Evolutionary conservation across 2,329 filamentous ascomycete species (phyloP), one percentile per base, ranked within the genome.

Genomic region (Ophiosphaerella korrae): DNA sequence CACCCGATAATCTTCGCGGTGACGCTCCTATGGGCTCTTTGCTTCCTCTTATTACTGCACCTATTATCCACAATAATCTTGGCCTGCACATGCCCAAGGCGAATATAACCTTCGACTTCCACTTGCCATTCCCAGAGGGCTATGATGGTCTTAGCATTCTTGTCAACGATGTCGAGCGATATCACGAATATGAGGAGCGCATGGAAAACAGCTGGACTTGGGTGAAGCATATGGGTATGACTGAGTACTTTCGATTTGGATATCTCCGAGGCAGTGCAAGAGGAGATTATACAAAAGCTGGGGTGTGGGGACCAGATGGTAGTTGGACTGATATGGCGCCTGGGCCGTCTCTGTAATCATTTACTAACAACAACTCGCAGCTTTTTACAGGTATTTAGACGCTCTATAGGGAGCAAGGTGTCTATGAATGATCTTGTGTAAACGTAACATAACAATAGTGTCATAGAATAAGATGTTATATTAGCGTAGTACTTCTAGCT

Each of bases 131-230:
- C 12, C 74, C 78, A 7, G 75, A 80, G 18, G 51, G 65, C 7
- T 90, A 86, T 60, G 88, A 93, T 62, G 90, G 90, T 11, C 82
- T 95, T 52, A 90, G 87, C 66, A 82, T 94, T 13, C 77, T 95
- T 0, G 88, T 95, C 57, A 94, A 95, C 65, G 90, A 95, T 61
- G 90, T 95, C 0, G 90, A 95, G 73, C 79, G 89, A 16, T 92
- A 88, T 70, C 78, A 88, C n/a, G 83, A 83, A 5, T 93, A 88
- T 71, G 67, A 77, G 16, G 88, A 88, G 54, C 37, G 56, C 4
- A 58, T 63, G 42, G 48, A 56, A 34, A 61, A 68, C 2, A 68
- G 64, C 9, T 88, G 88, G 57, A 80, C 81, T 0, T 90, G 88
- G 86, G 75, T 74, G 1, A 78, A 85, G 52, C 77, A 82, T 32